Conservation (phyloP, 805 yeast genomes). For the Teunomyces pallodes region DNA sequence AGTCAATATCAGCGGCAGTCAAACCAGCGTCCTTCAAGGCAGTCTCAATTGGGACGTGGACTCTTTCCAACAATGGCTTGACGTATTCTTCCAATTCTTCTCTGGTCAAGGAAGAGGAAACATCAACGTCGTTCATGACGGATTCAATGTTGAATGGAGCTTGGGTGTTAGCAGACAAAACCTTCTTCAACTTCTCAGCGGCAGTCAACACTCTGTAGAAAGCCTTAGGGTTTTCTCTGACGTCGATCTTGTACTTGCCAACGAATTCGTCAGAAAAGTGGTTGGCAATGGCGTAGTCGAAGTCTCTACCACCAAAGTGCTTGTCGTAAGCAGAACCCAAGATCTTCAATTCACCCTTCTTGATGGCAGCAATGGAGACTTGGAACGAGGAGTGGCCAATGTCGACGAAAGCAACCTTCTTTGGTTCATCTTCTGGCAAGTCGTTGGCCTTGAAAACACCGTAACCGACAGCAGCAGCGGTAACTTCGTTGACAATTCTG, state of each 20-base stretch:
- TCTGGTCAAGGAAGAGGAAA: conserved; percentile 82
- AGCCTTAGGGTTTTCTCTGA: conserved; percentile 89
- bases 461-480: conserved; percentile 99
- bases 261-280: conserved; percentile 93
- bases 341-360: conserved; percentile 93
- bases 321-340: conserved; percentile 91
- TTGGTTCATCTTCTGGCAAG: conserved; percentile 90
- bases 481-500: conserved; percentile 93
- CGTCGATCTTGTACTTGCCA: conserved; percentile 89
- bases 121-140: conserved; percentile 96
- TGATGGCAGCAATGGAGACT: conserved; percentile 84
- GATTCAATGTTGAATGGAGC: conserved; percentile 97
- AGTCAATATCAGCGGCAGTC: conserved; percentile 70
- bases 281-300: conserved; percentile 90
- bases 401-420: conserved; percentile 89
- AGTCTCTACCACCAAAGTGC: conserved; percentile 97
- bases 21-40: conserved; percentile 83
- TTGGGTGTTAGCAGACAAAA: conserved; percentile 88
- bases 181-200: conserved; percentile 92
- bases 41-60: conserved; percentile 70
- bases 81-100: conserved; percentile 91
- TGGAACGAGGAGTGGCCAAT: conserved; percentile 96
- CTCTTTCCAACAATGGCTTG: conserved; percentile 73
- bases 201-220: conserved; percentile 89
- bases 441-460: conserved; percentile 95